A percentile compares a stretch with the other conserved stretches of the same genome.
Evolutionary conservation across 805 yeast species (phyloP).

Genomic region (Zygoascus tannicola): DNA sequence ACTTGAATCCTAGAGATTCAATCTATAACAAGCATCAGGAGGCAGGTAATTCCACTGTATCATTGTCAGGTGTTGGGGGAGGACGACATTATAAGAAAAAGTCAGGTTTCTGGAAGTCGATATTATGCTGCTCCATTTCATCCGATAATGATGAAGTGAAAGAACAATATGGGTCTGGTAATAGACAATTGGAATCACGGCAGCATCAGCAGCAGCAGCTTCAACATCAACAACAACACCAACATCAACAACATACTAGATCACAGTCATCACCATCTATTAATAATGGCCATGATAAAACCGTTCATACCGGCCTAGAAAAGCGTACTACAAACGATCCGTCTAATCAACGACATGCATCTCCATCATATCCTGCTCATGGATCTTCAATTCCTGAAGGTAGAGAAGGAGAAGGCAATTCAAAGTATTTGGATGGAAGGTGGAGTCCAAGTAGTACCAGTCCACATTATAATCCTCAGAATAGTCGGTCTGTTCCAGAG

Average conservation of each 20-base stretch:
- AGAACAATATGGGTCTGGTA: background rate
- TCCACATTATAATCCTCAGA: background rate
- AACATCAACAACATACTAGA: no score
- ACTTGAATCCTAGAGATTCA: background rate
- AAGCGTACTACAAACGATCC: no score
- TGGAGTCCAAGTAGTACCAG: constrained; percentile 1
- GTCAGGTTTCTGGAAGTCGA: background rate
- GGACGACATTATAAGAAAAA: background rate
- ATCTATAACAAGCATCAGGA: background rate
- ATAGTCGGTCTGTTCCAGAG: background rate
- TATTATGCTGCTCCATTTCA: background rate
- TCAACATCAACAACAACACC: background rate
- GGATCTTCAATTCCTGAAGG: background rate
- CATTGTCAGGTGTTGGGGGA: no score
- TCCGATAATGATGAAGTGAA: background rate
- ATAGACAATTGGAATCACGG: no score
- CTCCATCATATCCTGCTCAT: no score
- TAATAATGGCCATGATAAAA: no score
- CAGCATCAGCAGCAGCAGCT: no score
- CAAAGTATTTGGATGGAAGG: constrained; percentile 1
- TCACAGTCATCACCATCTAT: no score
- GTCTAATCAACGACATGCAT: no score
- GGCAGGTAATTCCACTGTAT: background rate
- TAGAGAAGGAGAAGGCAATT: background rate
- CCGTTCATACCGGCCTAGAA: no score